A percentile compares a stretch with the other conserved stretches of the same genome.
phyloP scores from a whole-genome alignment of 176 grass and related monocot species.

The Avena eriantha region DNA sequence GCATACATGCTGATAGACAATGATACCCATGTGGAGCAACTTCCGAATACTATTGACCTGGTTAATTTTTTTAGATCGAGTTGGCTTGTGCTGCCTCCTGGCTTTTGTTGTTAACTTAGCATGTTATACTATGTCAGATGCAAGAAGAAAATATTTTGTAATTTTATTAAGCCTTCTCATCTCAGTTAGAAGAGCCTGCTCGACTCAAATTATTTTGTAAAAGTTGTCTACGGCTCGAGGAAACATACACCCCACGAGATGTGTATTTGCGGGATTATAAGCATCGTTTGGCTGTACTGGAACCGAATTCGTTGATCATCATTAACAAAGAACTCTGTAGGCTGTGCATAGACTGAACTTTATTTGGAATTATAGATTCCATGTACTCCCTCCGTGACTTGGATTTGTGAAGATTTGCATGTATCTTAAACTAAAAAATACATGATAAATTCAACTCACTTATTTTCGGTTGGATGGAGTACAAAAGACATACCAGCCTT shows the following conservation, averaged over 20 bases:
- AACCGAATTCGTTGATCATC: neutral
- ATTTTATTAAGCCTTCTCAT: neutral
- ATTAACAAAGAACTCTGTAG: too few species aligned
- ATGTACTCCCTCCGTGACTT: too few species aligned
- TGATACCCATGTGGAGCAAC: constrained; percentile 10
- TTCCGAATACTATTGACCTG: neutral
- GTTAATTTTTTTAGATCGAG: neutral
- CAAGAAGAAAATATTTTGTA: constrained; percentile 33
- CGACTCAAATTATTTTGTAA: neutral
- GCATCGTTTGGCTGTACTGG: neutral
- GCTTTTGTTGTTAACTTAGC: neutral
- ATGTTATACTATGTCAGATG: neutral
- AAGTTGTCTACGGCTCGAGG: neutral
- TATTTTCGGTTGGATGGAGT: too few species aligned
- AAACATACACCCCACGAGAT: neutral
- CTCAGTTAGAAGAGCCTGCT: neutral
- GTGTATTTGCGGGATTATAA: neutral
- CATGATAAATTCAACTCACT: too few species aligned
- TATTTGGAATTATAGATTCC: too few species aligned
- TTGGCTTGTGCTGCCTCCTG: constrained; percentile 6
- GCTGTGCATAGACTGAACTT: too few species aligned
- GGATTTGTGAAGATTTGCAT: too few species aligned
- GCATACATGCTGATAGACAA: neutral
- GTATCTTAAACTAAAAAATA: too few species aligned
- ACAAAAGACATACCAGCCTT: too few species aligned